Evolutionary conservation across 2,329 filamentous ascomycete species (phyloP).

Genomic region (Diaporthe sp.): DNA sequence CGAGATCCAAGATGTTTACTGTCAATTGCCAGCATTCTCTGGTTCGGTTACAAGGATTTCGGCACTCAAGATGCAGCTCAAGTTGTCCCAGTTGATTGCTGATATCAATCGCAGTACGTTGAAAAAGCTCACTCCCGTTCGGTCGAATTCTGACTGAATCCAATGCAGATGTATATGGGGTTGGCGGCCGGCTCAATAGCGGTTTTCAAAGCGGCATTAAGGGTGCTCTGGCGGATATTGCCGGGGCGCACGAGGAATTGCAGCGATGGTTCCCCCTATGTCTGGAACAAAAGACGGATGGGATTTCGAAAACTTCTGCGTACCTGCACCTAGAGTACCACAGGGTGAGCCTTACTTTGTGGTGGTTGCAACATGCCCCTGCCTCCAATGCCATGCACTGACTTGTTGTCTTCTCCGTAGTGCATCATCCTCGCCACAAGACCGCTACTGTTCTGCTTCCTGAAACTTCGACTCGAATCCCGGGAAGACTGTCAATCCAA

Average conservation of each 20-base stretch:
- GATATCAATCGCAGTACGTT: constrained; percentile 48
- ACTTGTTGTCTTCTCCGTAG: neutral
- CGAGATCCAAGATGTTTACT: constrained; percentile 62
- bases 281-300: constrained; percentile 48
- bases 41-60: constrained; percentile 45
- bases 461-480: constrained; percentile 49
- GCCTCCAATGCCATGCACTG: neutral
- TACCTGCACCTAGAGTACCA: constrained; percentile 51
- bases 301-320: constrained; percentile 48
- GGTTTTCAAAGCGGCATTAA: constrained; percentile 50
- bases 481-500: constrained; percentile 5
- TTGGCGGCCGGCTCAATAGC: constrained; percentile 47
- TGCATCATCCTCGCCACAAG: constrained; percentile 47
- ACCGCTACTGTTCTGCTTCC: constrained; percentile 48
- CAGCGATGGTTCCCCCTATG: constrained; percentile 47
- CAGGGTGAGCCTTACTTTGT: constrained; percentile 42
- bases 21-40: constrained; percentile 50
- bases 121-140: fast-evolving
- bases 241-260: constrained; percentile 47
- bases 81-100: constrained; percentile 47
- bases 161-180: constrained; percentile 47
- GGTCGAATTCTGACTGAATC: neutral
- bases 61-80: constrained; percentile 50
- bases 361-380: neutral
- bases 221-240: constrained; percentile 46